Base-by-base conservation (phyloP, 306 rosid species). In the Begonia loranthoides region DNA sequence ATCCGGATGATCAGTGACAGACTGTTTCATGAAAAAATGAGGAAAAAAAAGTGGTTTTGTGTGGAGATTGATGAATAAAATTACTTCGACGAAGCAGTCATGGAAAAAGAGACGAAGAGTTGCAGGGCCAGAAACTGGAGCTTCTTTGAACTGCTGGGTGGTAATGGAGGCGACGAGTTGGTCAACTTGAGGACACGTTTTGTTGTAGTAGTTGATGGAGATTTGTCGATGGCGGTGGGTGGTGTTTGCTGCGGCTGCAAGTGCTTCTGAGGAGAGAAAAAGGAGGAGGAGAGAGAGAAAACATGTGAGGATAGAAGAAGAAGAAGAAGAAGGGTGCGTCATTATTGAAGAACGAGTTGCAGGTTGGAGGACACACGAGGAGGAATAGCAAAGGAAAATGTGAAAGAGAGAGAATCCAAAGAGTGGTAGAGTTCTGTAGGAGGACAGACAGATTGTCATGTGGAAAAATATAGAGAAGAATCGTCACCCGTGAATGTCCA, bases 31-130 rank as follows among this genome's bases (percentile, higher is more conserved):
- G 49, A 45, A 60, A 33, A 45, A 39, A 40, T 36, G 52, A 49
- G 57, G 43, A 39, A 39, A 14, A 10, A 21, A 12, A 61, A 36
- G 17, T 44, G 52, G 62, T 61, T 54, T 52, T 58, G 46, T 10
- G 24, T n/a, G 28, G 36, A 41, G 52, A 5, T n/a, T 13, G 9
- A 24, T 34, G n/a, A 14, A 1, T 28, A 12, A 14, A 13, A 38
- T 28, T 77, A 89, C 97, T 75, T 80, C 87, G 7, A 89, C 93
- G 67, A 89, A 81, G 75, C 97, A 89, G 69, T 89, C 97, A 45
- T 89, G 97, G 75, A 81, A 84, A 73, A 89, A 76, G 15, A 89
- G 97, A 17, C 86, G 86, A 51, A 89, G 80, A 57, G 95, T 89
- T 50, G 97, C 97, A 9, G 97, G 97, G 3, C 66, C 93, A 13